phyloP scores from a whole-genome alignment of 352 stramenopile species.

The Thalassiosira livingstoniorum region DNA sequence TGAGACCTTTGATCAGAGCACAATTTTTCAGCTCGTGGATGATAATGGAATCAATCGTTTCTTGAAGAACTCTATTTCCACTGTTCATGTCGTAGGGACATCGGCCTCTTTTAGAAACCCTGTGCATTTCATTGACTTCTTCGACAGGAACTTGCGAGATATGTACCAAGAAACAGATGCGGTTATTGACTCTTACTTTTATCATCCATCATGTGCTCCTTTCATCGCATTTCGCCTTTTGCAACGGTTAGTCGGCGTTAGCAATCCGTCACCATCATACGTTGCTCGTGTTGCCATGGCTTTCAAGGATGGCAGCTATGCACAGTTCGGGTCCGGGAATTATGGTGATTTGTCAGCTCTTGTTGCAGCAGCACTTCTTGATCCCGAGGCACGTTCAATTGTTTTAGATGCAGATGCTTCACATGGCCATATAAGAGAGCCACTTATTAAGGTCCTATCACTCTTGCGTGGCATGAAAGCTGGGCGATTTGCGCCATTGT shows the following conservation, averaged over 20 bases:
- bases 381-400: slow-evolving; percentile 23
- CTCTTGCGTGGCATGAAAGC: slow-evolving; percentile 66
- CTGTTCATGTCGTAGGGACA: too few relatives aligned
- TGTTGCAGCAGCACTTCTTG: slow-evolving; percentile 47
- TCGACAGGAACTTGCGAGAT: slow-evolving; percentile 75
- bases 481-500: background rate
- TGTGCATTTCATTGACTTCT: slow-evolving; percentile 51
- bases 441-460: background rate
- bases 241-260: slow-evolving; percentile 71
- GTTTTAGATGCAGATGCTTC: slow-evolving; percentile 38
- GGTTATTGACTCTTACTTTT: slow-evolving; percentile 36
- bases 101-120: slow-evolving; percentile 56
- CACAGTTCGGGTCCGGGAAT: slow-evolving; percentile 45
- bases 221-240: slow-evolving; percentile 78
- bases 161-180: slow-evolving; percentile 77
- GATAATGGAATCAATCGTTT: too few relatives aligned
- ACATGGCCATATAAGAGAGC: background rate
- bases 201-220: slow-evolving; percentile 75
- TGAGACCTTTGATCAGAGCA: slow-evolving; percentile 27
- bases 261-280: slow-evolving; percentile 74
- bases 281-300: slow-evolving; percentile 50
- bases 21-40: too few relatives aligned
- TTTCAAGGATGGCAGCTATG: slow-evolving; percentile 53
- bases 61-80: too few relatives aligned
- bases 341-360: slow-evolving; percentile 70